Conservation (phyloP, 177 flowering plant species). For the Telopea speciosissima region DNA sequence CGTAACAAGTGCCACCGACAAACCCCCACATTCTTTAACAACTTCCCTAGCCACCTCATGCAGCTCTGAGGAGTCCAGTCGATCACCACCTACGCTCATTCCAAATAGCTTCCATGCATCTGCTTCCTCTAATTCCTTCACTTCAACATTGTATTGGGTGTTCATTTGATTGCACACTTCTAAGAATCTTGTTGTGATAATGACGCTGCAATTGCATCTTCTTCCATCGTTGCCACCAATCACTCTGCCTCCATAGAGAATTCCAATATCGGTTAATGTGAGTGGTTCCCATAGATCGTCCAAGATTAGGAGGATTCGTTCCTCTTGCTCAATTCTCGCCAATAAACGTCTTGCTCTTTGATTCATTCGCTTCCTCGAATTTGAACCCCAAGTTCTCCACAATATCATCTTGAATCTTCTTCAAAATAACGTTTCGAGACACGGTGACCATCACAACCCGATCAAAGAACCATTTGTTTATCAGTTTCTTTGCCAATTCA, state of each 20-base stretch:
- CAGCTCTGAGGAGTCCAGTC: not conserved
- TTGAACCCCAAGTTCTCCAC: no score
- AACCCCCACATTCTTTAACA: conserved; percentile 13
- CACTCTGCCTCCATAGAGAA: not conserved
- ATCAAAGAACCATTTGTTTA: not conserved
- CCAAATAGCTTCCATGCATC: conserved; percentile 17
- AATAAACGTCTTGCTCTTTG: conserved; percentile 3
- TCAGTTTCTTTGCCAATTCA: not conserved
- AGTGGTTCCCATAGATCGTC: conserved; percentile 21
- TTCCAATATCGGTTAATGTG: conserved; percentile 14
- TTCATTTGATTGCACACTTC: conserved; percentile 13
- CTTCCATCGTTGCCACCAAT: no score
- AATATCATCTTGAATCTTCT: no score
- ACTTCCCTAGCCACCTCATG: conserved; percentile 4
- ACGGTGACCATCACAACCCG: not conserved
- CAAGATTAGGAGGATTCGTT: conserved; percentile 14
- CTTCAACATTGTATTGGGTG: not conserved
- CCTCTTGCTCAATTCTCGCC: conserved; percentile 6
- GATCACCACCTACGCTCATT: conserved; percentile 11
- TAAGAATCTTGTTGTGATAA: conserved; percentile 8
- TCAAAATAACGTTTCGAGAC: no score
- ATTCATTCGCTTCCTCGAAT: not conserved
- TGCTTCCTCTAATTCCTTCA: conserved; percentile 6
- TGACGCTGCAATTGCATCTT: conserved; percentile 2
- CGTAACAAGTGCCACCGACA: conserved; percentile 13